Evolutionary conservation across 768 basidiomycete species (phyloP).

Genomic region (Suillus subluteus): DNA sequence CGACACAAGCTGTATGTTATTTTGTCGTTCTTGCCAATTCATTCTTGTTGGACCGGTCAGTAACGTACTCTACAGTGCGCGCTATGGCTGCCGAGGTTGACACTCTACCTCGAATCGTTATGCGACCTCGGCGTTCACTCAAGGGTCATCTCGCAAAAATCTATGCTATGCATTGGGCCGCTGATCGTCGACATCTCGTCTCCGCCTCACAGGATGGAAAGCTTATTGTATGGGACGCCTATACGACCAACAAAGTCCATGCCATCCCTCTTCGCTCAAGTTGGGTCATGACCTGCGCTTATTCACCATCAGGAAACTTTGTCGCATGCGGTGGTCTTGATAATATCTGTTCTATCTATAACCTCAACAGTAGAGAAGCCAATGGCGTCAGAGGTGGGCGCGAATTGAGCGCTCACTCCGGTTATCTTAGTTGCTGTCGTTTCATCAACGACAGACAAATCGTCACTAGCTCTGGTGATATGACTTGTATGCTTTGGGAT

Average conservation of each 20-base stretch:
- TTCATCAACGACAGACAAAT: constrained; percentile 99
- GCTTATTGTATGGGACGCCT: constrained; percentile 99
- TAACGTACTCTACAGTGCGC: constrained; percentile 63
- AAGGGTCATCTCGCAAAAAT: constrained; percentile 99
- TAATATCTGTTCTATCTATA: constrained; percentile 99
- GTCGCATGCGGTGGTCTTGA: constrained; percentile 99
- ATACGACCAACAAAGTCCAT: constrained; percentile 99
- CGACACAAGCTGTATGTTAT: constrained; percentile 90
- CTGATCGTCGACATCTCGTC: constrained; percentile 95
- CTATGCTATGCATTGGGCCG: constrained; percentile 99
- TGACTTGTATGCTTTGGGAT: constrained; percentile 99
- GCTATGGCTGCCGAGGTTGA: constrained; percentile 99
- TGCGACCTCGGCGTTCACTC: constrained; percentile 94
- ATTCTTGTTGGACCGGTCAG: constrained; percentile 12
- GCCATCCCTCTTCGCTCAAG: constrained; percentile 97
- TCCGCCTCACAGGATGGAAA: constrained; percentile 99
- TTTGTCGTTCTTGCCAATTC: constrained; percentile 10
- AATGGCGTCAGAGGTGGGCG: constrained; percentile 88
- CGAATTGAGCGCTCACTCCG: constrained; percentile 96
- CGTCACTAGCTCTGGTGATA: constrained; percentile 96
- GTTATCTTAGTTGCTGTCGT: constrained; percentile 96
- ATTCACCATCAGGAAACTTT: constrained; percentile 94
- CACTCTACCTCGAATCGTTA: constrained; percentile 92
- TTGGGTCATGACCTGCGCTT: constrained; percentile 99
- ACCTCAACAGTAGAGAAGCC: constrained; percentile 74